phyloP scores from a whole-genome alignment of 345 rosid genomes.

The Citrus sinensis region DNA sequence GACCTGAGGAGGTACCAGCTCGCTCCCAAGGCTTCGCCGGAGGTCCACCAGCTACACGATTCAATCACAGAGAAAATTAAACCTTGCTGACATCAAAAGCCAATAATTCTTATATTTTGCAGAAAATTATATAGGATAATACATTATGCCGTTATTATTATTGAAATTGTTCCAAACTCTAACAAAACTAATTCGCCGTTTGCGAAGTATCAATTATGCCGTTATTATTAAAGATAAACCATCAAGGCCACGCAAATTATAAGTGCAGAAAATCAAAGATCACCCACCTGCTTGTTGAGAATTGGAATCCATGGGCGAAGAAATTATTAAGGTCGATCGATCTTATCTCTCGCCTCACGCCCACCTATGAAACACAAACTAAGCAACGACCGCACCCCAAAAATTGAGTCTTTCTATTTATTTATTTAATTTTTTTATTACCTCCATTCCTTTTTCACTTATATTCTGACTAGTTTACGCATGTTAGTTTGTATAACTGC shows the following conservation, averaged over 20 bases:
- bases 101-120: not conserved
- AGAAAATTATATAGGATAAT: not conserved
- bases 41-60: slow-evolving; percentile 45
- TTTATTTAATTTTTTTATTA: not conserved
- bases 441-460: too few relatives aligned
- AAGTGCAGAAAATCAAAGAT: not conserved
- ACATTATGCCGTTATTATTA: not conserved
- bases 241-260: not conserved
- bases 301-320: slow-evolving; percentile 41
- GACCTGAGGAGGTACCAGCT: slow-evolving; percentile 65
- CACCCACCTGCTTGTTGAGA: slow-evolving; percentile 40
- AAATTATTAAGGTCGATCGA: slow-evolving; percentile 16
- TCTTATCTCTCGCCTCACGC: slow-evolving; percentile 22
- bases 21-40: slow-evolving; percentile 97
- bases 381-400: not conserved
- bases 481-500: not conserved
- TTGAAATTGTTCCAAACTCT: not conserved
- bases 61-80: not conserved
- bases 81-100: not conserved
- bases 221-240: not conserved
- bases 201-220: not conserved
- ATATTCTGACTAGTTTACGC: not conserved
- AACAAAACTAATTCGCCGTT: not conserved
- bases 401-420: not conserved
- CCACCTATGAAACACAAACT: slow-evolving; percentile 11